Base-by-base conservation (phyloP, 2,329 filamentous ascomycete species). In the Aspergillus ochraceoroseus region DNA sequence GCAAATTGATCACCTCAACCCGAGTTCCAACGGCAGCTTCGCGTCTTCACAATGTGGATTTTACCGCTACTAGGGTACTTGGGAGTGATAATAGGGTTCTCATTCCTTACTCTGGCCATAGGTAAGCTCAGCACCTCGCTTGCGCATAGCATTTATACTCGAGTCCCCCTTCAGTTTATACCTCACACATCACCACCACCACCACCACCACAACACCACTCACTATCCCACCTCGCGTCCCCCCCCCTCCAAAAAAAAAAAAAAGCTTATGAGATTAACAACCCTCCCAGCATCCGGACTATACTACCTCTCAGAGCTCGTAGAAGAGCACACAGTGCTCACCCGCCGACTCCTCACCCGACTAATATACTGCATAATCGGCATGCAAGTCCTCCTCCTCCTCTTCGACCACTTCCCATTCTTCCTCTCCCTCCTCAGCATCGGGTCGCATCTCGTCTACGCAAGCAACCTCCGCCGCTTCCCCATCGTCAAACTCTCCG, bases 271-370 rank as follows among this genome's bases (percentile, higher is more conserved):
- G 19, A 44, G 45, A 38, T 35, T 32, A 42, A 49, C 36, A n/a
- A 19, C 23, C 5, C 20, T 31, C 46, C 32, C 57, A 87, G 92
- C 92, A 26, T 95, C 88, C n/a, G 92, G 92, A 25, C 80, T 98
- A 17, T 98, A 98, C 71, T 98, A 98, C 65, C 83, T 98, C 38
- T 95, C 90, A 15, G 92, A 98, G 66, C 81, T 96, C 9, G 92
- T 98, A 46, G 92, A 98, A 69, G 92, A 98, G 66, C 90, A 98
- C 62, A 95, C 90, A 3, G 90, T 96, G 7, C 68, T 94, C 48
- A 85, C 89, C 8, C 94, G 94, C 63, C 86, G 83, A 42, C 72
- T 95, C n/a, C 74, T 98, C 37, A 84, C 78, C 22, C 82, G 80
- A 28, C 73, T 96, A 41, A 95, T 96, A 57, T 95, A 95, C 70